A percentile compares a stretch with the other conserved stretches of the same genome.
Evolutionary conservation across 1,139 yeast genomes (phyloP).

Genomic region (Komagataea norvegica): DNA sequence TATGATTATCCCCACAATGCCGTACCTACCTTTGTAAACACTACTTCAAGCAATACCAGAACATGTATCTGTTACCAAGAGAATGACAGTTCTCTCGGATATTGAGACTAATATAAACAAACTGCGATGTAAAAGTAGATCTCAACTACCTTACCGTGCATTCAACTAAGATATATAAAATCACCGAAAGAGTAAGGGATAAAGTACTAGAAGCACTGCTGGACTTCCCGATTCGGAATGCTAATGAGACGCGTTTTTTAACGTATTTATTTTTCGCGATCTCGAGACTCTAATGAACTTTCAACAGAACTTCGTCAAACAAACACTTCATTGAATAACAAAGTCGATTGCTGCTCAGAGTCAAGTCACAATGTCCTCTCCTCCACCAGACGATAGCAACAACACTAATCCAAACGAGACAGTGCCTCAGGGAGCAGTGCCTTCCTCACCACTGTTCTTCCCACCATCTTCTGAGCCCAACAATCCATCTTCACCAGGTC

Average conservation of each 20-base stretch:
- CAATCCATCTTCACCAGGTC: conserved; percentile 7
- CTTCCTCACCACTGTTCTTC: conserved; percentile 55
- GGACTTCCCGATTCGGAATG: conserved; percentile 18
- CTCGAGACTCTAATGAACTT: no score
- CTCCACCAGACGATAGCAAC: conserved; percentile 1
- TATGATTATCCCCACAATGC: no score
- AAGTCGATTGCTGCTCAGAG: no score
- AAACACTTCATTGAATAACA: no score
- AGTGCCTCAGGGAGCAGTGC: background rate
- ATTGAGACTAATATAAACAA: background rate
- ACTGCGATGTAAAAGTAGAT: no score
- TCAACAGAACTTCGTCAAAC: no score
- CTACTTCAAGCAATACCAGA: no score
- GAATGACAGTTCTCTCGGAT: no score
- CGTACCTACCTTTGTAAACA: no score
- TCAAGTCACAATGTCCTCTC: conserved; percentile 8
- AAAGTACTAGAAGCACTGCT: background rate
- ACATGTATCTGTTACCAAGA: no score
- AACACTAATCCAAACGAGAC: background rate
- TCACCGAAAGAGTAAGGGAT: background rate
- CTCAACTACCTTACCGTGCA: no score
- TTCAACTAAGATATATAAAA: background rate
- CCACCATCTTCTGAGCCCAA: conserved; percentile 41
- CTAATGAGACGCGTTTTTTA: conserved; percentile 27
- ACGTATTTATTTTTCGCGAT: no score